phyloP scores from a whole-genome alignment of 805 yeast species.

The Monosporozyma aquatica region DNA sequence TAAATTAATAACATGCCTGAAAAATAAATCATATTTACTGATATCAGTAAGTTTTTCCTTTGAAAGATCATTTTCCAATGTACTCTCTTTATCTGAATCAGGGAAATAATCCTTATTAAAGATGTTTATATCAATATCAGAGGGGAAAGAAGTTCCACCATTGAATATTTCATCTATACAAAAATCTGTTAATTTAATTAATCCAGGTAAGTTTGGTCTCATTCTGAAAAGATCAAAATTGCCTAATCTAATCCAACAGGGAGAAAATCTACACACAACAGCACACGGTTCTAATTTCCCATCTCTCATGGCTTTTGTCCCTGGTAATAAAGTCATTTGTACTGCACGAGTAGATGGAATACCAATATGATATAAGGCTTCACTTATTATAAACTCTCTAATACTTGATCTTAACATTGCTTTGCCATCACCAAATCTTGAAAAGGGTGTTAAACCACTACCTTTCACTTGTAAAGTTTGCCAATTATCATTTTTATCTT shows the following conservation, averaged over 20 bases:
- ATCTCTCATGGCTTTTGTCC: conserved; percentile 60
- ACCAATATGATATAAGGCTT: conserved; percentile 68
- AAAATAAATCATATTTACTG: conserved; percentile 62
- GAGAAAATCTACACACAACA: conserved; percentile 73
- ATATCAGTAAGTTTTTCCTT: conserved; percentile 25
- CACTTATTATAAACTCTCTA: conserved; percentile 80
- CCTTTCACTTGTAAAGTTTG: conserved; percentile 72
- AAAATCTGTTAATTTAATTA: conserved; percentile 59
- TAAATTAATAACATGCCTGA: conserved; percentile 56
- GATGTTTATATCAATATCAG: conserved; percentile 14
- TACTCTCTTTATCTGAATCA: conserved; percentile 18
- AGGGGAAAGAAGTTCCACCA: conserved; percentile 29
- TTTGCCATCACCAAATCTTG: conserved; percentile 94
- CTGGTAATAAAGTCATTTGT: conserved; percentile 61
- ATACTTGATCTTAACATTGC: conserved; percentile 84
- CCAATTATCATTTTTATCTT: conserved; percentile 36
- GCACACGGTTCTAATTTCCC: conserved; percentile 70
- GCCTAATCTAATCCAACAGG: conserved; percentile 81
- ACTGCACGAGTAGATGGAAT: conserved; percentile 84
- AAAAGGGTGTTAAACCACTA: conserved; percentile 82
- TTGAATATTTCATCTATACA: conserved; percentile 56
- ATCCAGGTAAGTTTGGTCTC: conserved; percentile 58
- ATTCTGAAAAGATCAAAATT: conserved; percentile 75
- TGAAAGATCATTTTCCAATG: conserved; percentile 9
- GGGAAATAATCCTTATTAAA: conserved; percentile 23